phyloP scores from a whole-genome alignment of 2,329 filamentous ascomycete genomes.

The Penicillium paneum region DNA sequence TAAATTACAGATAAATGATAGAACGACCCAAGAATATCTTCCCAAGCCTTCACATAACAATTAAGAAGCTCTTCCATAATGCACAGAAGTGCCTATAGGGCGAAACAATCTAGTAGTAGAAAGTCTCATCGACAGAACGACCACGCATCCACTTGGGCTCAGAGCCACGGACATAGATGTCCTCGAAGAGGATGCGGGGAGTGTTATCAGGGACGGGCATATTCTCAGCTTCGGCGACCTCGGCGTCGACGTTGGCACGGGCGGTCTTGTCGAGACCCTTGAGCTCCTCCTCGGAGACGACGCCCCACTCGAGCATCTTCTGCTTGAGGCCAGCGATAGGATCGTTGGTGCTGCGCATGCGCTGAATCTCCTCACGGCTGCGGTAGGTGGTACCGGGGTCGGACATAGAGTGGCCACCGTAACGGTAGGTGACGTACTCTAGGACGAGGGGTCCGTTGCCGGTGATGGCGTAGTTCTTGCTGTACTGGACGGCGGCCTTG shows the following conservation, averaged over 20 bases:
- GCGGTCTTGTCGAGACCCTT: conserved; percentile 96
- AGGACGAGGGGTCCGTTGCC: conserved; percentile 93
- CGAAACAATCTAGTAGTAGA: conserved; percentile 59
- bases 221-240: conserved; percentile 85
- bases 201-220: conserved; percentile 79
- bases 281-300: conserved; percentile 89
- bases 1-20: conserved; percentile 41
- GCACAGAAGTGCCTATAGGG: conserved; percentile 7
- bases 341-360: conserved; percentile 98
- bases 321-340: conserved; percentile 97
- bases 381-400: conserved; percentile 99
- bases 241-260: conserved; percentile 75
- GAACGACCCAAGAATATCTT: conserved; percentile 19
- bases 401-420: conserved; percentile 99
- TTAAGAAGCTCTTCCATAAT: conserved; percentile 15
- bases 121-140: conserved; percentile 87
- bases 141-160: conserved; percentile 88
- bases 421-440: conserved; percentile 99
- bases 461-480: conserved; percentile 76
- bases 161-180: conserved; percentile 85
- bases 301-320: conserved; percentile 94
- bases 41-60: conserved; percentile 7
- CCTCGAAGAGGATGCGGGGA: conserved; percentile 84
- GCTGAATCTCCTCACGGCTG: conserved; percentile 98
- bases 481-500: conserved; percentile 92